These are phyloP conservation scores for Eimeria tenella DNA, from an alignment of 169 alveolate species.

Conservation along the genomic window DNA sequence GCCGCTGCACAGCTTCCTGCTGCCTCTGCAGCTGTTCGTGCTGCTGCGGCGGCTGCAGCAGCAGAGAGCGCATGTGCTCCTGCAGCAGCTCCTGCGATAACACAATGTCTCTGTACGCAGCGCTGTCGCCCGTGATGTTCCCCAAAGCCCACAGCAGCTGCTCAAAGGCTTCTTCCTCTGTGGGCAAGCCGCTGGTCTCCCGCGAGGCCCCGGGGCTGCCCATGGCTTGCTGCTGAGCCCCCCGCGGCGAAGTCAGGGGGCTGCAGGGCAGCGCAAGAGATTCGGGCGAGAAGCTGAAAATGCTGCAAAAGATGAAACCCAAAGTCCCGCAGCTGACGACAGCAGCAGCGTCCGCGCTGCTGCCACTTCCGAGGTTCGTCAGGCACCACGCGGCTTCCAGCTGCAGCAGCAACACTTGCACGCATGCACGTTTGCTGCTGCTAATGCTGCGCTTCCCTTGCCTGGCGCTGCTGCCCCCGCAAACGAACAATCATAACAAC, in stretches of 20 bases:
- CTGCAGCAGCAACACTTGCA: slow-evolving; percentile 24
- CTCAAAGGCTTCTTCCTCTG: slow-evolving; percentile 94
- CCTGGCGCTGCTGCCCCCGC: slow-evolving; percentile 21
- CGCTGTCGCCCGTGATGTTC: slow-evolving; percentile 98
- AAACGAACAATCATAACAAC: neutral
- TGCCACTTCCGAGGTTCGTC: slow-evolving; percentile 69
- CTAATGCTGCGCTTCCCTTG: neutral
- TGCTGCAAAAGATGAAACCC: slow-evolving; percentile 35
- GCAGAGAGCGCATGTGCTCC: slow-evolving; percentile 44
- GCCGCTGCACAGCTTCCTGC: neutral
- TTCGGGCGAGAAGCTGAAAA: slow-evolving; percentile 59
- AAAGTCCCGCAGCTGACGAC: slow-evolving; percentile 45
- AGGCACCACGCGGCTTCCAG: slow-evolving; percentile 76
- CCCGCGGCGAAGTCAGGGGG: neutral
- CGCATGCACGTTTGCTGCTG: neutral
- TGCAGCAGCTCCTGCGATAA: slow-evolving; percentile 67
- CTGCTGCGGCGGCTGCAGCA: slow-evolving; percentile 38
- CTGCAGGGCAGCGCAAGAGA: slow-evolving; percentile 11
- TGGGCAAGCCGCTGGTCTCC: slow-evolving; percentile 4
- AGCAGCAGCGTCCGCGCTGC: slow-evolving; percentile 65
- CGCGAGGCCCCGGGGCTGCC: neutral
- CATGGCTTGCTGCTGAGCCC: neutral
- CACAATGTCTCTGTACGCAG: slow-evolving; percentile 93
- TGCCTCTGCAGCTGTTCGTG: slow-evolving; percentile 31
- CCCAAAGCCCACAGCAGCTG: slow-evolving; percentile 99